Base-by-base conservation (phyloP, 2,329 filamentous ascomycete genomes). In the Leptographium galeiforme region DNA sequence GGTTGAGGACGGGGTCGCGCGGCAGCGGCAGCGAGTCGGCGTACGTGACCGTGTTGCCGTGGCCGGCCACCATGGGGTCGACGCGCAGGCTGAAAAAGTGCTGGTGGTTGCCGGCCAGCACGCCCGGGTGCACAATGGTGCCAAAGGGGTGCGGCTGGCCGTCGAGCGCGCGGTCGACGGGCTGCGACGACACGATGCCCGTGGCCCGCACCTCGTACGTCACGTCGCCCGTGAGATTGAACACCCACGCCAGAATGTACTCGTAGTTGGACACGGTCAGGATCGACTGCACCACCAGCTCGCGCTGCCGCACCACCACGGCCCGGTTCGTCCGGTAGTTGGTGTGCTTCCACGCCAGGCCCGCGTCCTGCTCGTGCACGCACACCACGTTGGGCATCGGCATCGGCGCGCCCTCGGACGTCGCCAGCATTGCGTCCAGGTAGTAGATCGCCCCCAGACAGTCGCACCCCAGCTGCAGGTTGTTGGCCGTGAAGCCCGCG, bases 181-280 rank as follows among this genome's bases (percentile, higher is more conserved):
- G 57, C 53, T 57, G 56, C 2, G 79, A 76, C 8, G 74, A 79
- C 13, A 86, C 70, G 43, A 87, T 79, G 2, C 83, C 83, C 0
- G 82, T 87, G 0, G 82, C 81, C 2, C 82, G 73, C 0, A 77
- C 76, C 63, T 87, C 82, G 44, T 83, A 68, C 0, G 72, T 73
- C 48, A 87, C 74, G 8, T 73, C 76, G 3, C 78, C 84, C 1
- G 79, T 74, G 49, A 82, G 79, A 58, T 83, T 75, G 53, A 87
- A 76, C 56, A 72, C 72, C 54, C 70, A 77, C 48, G 69, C 67
- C 46, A 77, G 72, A 4, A 75, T 67, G 56, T 77, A 87, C 62
- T 87, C 84, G 67, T 87, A 87, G 67, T 87, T 87, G 38, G 77
- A 78, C 1, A 85, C 72, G 0, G 84, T 87, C 59, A 82, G 78